Percentiles rank a stretch among this genome's conserved stretches.
Evolutionary conservation across 805 yeast species (phyloP).

Genomic region (Ogataea ganodermae): DNA sequence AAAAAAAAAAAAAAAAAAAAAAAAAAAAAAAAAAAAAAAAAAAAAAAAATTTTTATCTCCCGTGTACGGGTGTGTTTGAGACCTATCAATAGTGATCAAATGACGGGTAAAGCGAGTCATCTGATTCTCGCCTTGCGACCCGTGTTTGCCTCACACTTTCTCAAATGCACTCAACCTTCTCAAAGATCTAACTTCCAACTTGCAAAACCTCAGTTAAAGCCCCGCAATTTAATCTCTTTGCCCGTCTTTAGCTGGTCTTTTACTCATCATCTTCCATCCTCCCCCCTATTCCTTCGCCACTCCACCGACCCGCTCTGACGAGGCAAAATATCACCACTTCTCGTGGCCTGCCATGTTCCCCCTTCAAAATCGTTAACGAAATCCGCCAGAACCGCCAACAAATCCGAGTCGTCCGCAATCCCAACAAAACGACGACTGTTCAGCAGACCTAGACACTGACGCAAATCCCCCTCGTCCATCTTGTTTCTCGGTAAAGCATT

Average conservation of each 20-base stretch:
- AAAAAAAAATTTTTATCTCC: not conserved
- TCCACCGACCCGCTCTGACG: conserved; percentile 74
- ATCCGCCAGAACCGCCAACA: conserved; percentile 41
- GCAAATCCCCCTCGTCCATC: conserved; percentile 43
- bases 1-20: not conserved
- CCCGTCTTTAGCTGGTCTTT: not conserved
- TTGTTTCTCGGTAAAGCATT: conserved; percentile 50
- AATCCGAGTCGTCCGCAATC: conserved; percentile 36
- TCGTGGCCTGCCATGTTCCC: conserved; percentile 22
- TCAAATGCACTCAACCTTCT: no score
- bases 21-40: not conserved
- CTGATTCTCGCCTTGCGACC: not conserved
- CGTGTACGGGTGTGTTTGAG: not conserved
- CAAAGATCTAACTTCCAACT: not conserved
- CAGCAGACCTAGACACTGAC: conserved; percentile 36
- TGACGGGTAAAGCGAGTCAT: no score
- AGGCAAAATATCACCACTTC: conserved; percentile 39
- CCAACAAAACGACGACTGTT: conserved; percentile 38
- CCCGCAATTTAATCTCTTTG: no score
- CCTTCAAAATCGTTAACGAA: conserved; percentile 38
- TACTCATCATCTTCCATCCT: conserved; percentile 51
- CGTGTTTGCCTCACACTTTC: not conserved
- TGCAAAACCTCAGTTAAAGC: no score
- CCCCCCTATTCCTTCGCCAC: conserved; percentile 84
- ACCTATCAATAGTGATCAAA: no score